A percentile compares a stretch with the other conserved stretches of the same genome.
phyloP scores from a whole-genome alignment of 805 yeast genomes.

The Lachancea mirantina region DNA sequence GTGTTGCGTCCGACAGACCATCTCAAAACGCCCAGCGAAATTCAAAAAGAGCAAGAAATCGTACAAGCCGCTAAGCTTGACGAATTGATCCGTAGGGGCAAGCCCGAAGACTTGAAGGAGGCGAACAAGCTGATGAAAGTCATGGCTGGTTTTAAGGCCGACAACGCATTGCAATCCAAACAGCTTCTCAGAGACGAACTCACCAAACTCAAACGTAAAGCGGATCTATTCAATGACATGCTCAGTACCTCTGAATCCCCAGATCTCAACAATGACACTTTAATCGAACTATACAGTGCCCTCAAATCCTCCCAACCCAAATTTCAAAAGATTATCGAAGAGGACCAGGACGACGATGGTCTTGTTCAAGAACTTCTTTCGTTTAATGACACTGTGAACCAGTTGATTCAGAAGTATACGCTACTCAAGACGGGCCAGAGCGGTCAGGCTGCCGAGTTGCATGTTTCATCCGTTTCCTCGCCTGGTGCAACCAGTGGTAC shows the following conservation, averaged over 20 bases:
- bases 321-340: constrained; percentile 74
- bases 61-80: constrained; percentile 94
- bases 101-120: constrained; percentile 90
- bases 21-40: constrained; percentile 79
- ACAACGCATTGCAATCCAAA: constrained; percentile 54
- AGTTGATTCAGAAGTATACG: constrained; percentile 58
- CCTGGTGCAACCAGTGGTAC: constrained; percentile 26
- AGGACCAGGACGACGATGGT: constrained; percentile 64
- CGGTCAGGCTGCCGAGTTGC: constrained; percentile 43
- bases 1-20: constrained; percentile 86
- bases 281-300: constrained; percentile 68
- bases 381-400: constrained; percentile 70
- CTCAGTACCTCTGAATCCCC: constrained; percentile 41
- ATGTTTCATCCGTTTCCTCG: constrained; percentile 35
- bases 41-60: constrained; percentile 84
- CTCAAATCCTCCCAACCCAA: constrained; percentile 82
- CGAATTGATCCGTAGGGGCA: constrained; percentile 90
- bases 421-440: constrained; percentile 58
- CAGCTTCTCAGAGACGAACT: constrained; percentile 79
- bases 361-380: constrained; percentile 57
- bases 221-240: constrained; percentile 85
- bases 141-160: constrained; percentile 96
- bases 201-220: constrained; percentile 75
- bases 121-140: constrained; percentile 96
- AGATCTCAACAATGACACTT: constrained; percentile 50